Evolutionary conservation across 441 rosid genomes (phyloP).

Genomic region (Pelargonium fulgidum): DNA sequence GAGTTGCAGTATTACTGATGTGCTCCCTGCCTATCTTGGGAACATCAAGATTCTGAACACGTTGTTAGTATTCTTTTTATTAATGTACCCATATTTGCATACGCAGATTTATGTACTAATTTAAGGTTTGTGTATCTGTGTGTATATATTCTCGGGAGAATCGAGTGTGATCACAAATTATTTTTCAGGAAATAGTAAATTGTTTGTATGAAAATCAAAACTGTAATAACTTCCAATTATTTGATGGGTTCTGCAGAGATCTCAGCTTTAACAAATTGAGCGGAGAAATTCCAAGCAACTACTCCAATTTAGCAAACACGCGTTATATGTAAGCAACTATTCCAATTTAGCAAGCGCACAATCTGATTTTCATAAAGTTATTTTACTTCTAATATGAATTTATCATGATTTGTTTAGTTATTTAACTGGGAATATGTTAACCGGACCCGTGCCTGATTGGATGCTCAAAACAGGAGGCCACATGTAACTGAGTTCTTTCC

Average conservation of each 20-base stretch:
- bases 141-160: slow-evolving; percentile 28
- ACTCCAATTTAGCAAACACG: slow-evolving; percentile 9
- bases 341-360: slow-evolving; percentile 14
- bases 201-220: slow-evolving; percentile 51
- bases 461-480: slow-evolving; percentile 20
- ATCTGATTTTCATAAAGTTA: background rate
- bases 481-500: slow-evolving; percentile 31
- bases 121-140: no score
- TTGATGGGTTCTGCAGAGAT: slow-evolving; percentile 34
- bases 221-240: slow-evolving; percentile 37
- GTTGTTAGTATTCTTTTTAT: slow-evolving; percentile 35
- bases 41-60: slow-evolving; percentile 11
- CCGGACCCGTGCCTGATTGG: slow-evolving; percentile 40
- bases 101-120: no score
- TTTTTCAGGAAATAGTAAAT: background rate
- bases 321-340: slow-evolving; percentile 17
- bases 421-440: slow-evolving; percentile 47
- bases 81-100: no score
- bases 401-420: slow-evolving; percentile 25
- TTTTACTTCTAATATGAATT: background rate
- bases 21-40: slow-evolving; percentile 37
- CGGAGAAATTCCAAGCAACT: slow-evolving; percentile 40
- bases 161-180: slow-evolving; percentile 28
- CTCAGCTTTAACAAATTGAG: slow-evolving; percentile 58
- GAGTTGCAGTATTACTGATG: slow-evolving; percentile 48